Percentiles rank a stretch among this genome's conserved stretches.
These are phyloP conservation scores for Phlegmacium glaucopus DNA, from an alignment of 768 basidiomycete species.

Conservation along the genomic window DNA sequence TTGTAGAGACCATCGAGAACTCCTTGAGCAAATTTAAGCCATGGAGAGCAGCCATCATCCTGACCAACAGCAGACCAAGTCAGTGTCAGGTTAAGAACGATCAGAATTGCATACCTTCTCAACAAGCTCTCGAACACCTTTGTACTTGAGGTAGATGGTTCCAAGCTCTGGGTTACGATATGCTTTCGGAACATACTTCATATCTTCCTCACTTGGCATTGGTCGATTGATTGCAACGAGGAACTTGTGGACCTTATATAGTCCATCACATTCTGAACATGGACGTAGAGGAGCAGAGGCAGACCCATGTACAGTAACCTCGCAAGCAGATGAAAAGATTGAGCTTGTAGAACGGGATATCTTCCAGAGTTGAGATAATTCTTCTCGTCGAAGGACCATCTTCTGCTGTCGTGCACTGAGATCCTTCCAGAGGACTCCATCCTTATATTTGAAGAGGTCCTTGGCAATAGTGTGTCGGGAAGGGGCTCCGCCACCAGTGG, in stretches of 20 bases:
- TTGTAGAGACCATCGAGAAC: conserved; percentile 13
- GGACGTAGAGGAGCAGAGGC: not conserved
- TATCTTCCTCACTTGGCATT: conserved; percentile 8
- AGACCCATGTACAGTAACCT: not conserved
- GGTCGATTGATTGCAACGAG: conserved; percentile 6
- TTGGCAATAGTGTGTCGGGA: not conserved
- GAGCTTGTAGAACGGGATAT: not conserved
- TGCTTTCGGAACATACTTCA: conserved; percentile 13
- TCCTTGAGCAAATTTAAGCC: conserved; percentile 17
- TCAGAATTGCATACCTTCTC: conserved; percentile 8
- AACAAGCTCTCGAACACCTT: conserved; percentile 13
- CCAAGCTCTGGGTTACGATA: conserved; percentile 9
- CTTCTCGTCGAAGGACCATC: conserved; percentile 4
- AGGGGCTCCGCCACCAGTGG: conserved; percentile 9
- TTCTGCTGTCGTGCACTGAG: not conserved
- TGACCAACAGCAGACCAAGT: not conserved
- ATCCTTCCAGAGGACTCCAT: not conserved
- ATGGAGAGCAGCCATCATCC: conserved; percentile 16
- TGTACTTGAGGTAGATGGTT: conserved; percentile 7
- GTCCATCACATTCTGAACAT: conserved; percentile 3
- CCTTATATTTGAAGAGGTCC: too few species aligned
- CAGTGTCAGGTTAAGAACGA: not conserved
- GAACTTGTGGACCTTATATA: conserved; percentile 9
- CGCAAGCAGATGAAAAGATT: conserved; percentile 13
- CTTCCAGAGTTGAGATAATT: conserved; percentile 3